A percentile compares a stretch with the other conserved stretches of the same genome.
Evolutionary conservation across 2,329 filamentous ascomycete genomes (phyloP).

Genomic region (Nemania diffusa): DNA sequence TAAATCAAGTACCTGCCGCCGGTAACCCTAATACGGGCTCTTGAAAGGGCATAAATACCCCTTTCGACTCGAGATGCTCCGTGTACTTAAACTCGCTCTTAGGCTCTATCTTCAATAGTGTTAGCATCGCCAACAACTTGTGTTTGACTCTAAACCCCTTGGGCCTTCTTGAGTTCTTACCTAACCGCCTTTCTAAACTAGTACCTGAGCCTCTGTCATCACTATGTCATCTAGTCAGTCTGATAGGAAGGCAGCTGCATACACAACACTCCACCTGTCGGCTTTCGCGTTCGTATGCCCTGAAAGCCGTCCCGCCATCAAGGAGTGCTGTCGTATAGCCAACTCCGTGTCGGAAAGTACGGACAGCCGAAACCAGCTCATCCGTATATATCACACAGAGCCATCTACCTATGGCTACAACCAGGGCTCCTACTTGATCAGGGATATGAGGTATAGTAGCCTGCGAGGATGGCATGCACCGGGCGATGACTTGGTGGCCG

Average conservation of each 20-base stretch:
- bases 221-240: neutral
- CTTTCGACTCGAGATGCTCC: no score
- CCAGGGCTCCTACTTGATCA: neutral
- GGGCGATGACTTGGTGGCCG: slow-evolving; percentile 4
- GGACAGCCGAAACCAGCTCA: neutral
- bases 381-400: slow-evolving; percentile 2
- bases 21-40: no score
- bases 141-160: no score
- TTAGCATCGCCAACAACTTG: no score
- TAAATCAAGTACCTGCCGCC: no score
- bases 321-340: neutral
- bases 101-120: no score
- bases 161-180: no score
- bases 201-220: no score
- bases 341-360: neutral
- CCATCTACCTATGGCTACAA: slow-evolving; percentile 2
- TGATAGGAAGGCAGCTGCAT: neutral
- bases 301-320: neutral
- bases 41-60: no score
- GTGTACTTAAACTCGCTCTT: no score
- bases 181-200: no score
- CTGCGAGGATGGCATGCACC: slow-evolving; percentile 1
- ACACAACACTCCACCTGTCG: neutral
- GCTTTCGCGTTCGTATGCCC: neutral
- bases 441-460: neutral